Percentiles rank a stretch among this genome's conserved stretches.
Evolutionary conservation across 208 protist genomes (phyloP).

Genomic region (Kentomonas sorsogonicus): DNA sequence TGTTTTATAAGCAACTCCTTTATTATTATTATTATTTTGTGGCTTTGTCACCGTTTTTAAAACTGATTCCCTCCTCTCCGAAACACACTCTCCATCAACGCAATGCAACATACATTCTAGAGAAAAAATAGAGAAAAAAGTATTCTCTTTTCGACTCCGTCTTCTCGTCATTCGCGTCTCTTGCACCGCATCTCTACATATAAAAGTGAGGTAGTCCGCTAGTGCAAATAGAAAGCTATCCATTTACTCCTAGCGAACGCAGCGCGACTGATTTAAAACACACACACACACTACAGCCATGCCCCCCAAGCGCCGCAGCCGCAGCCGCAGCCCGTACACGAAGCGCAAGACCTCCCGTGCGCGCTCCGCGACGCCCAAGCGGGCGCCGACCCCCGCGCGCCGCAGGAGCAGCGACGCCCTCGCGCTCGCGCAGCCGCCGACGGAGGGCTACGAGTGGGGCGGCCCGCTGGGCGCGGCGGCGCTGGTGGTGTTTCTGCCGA

Average conservation of each 20-base stretch:
- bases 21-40: no score
- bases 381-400: not conserved
- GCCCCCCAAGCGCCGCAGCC: not conserved
- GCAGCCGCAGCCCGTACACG: not conserved
- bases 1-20: conserved; percentile 1
- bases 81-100: no score
- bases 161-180: no score
- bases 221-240: not conserved
- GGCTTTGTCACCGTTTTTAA: no score
- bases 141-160: no score
- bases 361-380: no score
- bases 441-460: conserved; percentile 68
- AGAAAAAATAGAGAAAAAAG: no score
- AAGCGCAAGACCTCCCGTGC: no score
- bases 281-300: not conserved
- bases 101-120: no score
- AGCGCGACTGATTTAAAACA: not conserved
- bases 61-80: no score
- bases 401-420: not conserved
- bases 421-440: conserved; percentile 33
- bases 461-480: conserved; percentile 49
- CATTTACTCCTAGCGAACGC: not conserved
- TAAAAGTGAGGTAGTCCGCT: no score
- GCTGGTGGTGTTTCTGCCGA: conserved; percentile 55
- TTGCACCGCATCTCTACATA: no score